These are phyloP conservation scores for Madurella fahalii DNA, from an alignment of 2,329 filamentous ascomycete species.

Conservation along the genomic window DNA sequence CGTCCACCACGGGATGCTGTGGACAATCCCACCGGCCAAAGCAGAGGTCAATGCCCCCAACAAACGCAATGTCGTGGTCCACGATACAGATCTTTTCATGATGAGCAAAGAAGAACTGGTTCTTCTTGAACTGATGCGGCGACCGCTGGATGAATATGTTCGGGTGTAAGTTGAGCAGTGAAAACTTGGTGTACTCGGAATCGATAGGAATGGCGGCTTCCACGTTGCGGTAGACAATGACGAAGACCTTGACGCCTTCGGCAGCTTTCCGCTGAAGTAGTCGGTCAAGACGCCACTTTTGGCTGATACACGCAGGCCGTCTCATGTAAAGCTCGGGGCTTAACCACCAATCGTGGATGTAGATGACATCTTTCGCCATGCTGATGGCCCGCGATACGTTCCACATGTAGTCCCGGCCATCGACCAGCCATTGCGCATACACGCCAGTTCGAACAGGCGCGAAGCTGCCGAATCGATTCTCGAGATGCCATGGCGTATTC, in stretches of 20 bases:
- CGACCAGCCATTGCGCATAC: conserved; percentile 93
- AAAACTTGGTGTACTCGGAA: conserved; percentile 97
- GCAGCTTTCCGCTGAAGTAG: conserved; percentile 88
- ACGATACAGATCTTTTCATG: conserved; percentile 98
- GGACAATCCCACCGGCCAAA: conserved; percentile 98
- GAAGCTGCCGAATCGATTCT: conserved; percentile 88
- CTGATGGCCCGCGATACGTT: conserved; percentile 94
- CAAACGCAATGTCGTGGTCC: conserved; percentile 92
- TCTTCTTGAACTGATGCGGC: conserved; percentile 96
- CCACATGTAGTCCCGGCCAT: conserved; percentile 99
- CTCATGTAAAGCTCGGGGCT: conserved; percentile 95
- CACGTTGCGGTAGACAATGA: conserved; percentile 97
- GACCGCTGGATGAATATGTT: conserved; percentile 96
- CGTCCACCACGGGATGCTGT: conserved; percentile 84
- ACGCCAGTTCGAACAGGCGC: conserved; percentile 82
- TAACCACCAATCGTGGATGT: conserved; percentile 99
- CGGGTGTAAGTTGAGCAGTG: conserved; percentile 86
- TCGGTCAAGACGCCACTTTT: conserved; percentile 94
- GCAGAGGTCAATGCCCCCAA: conserved; percentile 92
- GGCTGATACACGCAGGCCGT: conserved; percentile 88
- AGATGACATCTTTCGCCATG: conserved; percentile 96
- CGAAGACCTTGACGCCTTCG: conserved; percentile 94
- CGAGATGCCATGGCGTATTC: conserved; percentile 76
- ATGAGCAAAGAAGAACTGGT: conserved; percentile 98
- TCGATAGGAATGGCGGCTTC: conserved; percentile 97